phyloP scores from a whole-genome alignment of 495 filamentous ascomycete species.

The Hapsidospora chrysogenum region DNA sequence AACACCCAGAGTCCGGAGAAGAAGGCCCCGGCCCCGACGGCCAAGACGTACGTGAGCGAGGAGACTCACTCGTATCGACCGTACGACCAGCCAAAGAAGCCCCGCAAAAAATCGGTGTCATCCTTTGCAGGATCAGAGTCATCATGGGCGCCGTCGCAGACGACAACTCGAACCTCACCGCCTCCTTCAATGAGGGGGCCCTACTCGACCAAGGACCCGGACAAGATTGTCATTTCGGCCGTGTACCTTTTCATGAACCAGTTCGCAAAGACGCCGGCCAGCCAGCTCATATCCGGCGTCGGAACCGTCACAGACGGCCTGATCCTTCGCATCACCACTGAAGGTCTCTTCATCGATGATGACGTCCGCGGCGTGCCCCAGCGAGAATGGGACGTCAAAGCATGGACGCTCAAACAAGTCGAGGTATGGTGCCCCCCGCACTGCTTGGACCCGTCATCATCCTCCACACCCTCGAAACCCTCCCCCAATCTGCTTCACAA shows the following conservation, averaged over 20 bases:
- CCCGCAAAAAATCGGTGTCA: constrained; percentile 33
- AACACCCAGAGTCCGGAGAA: constrained; percentile 4
- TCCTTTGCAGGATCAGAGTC: constrained; percentile 60
- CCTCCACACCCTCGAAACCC: constrained; percentile 17
- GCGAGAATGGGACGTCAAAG: constrained; percentile 95
- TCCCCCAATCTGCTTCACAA: constrained; percentile 20
- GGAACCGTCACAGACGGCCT: constrained; percentile 72
- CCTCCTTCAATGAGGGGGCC: constrained; percentile 56
- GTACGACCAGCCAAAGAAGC: constrained; percentile 52
- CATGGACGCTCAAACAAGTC: constrained; percentile 84
- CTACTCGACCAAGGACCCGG: constrained; percentile 75
- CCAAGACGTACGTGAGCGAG: constrained; percentile 41
- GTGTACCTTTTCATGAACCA: constrained; percentile 82
- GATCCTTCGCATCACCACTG: constrained; percentile 67
- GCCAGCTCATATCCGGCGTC: constrained; percentile 61
- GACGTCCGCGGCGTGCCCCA: constrained; percentile 74
- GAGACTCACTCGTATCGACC: constrained; percentile 66
- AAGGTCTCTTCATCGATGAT: constrained; percentile 93
- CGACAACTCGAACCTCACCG: constrained; percentile 72
- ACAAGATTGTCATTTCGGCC: constrained; percentile 86
- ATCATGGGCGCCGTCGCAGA: constrained; percentile 65
- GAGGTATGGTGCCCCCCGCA: constrained; percentile 71
- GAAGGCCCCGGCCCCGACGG: constrained; percentile 27
- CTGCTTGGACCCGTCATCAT: constrained; percentile 19
- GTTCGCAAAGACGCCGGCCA: constrained; percentile 62